A percentile compares a stretch with the other conserved stretches of the same genome.
phyloP scores from a whole-genome alignment of 148 eudicot species.

The Rhododendron henanense region DNA sequence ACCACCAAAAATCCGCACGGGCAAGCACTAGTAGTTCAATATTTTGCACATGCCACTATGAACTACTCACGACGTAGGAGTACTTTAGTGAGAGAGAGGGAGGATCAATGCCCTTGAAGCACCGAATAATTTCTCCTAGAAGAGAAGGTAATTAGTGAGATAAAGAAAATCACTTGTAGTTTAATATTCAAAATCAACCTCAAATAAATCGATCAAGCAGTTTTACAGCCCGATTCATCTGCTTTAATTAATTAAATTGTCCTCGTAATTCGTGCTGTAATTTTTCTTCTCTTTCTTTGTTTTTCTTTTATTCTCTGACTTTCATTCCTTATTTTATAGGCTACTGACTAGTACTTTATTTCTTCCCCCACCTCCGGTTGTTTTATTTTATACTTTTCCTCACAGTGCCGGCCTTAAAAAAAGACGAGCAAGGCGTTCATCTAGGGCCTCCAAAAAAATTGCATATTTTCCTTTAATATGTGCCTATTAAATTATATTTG shows the following conservation, averaged over 20 bases:
- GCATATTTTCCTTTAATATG: background rate
- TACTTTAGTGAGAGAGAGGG: background rate
- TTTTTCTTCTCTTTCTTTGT: background rate
- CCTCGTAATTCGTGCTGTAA: constrained; percentile 20
- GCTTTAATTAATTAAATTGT: constrained; percentile 14
- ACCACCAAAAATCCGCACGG: too few relatives aligned
- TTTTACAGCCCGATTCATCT: constrained; percentile 27
- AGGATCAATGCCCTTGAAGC: background rate
- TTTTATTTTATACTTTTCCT: background rate
- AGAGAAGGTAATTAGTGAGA: background rate
- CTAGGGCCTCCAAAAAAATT: background rate
- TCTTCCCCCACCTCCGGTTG: background rate
- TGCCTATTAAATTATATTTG: background rate
- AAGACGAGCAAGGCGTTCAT: background rate
- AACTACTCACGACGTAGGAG: too few relatives aligned
- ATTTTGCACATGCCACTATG: too few relatives aligned
- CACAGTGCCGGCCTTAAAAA: background rate
- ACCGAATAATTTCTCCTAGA: background rate
- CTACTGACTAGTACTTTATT: background rate
- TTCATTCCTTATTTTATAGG: background rate
- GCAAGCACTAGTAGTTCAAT: too few relatives aligned
- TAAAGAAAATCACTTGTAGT: background rate
- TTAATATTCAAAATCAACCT: constrained; percentile 13
- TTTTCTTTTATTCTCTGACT: background rate
- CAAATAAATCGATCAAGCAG: constrained; percentile 21